phyloP scores from a whole-genome alignment of 1,284 basidiomycete species.

The Caloboletus firmus region DNA sequence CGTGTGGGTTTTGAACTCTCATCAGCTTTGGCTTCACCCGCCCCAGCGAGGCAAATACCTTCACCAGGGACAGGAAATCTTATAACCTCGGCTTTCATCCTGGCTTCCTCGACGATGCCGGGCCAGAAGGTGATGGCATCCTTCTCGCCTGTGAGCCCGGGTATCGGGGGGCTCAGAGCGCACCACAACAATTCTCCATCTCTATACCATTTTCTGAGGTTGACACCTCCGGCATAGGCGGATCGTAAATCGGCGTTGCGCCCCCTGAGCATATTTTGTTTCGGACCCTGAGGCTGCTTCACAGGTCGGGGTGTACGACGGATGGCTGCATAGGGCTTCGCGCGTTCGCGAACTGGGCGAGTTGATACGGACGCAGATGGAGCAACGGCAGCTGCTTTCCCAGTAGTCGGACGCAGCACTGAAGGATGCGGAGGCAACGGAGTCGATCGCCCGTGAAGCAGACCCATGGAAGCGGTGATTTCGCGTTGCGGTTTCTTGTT shows the following conservation, averaged over 20 bases:
- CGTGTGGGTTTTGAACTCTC: slow-evolving; percentile 2
- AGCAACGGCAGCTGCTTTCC: slow-evolving; percentile 2
- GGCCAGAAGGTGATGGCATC: slow-evolving; percentile 69
- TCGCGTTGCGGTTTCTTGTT: slow-evolving; percentile 63
- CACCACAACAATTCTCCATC: slow-evolving; percentile 77
- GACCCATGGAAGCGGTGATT: slow-evolving; percentile 61
- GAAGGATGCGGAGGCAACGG: slow-evolving; percentile 26
- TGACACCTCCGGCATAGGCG: slow-evolving; percentile 39
- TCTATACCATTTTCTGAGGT: slow-evolving; percentile 57
- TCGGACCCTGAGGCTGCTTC: slow-evolving; percentile 43
- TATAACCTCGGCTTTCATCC: slow-evolving; percentile 42
- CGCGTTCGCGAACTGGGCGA: slow-evolving; percentile 27
- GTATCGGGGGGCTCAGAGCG: slow-evolving; percentile 53
- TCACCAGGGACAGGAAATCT: slow-evolving; percentile 13
- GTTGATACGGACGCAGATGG: slow-evolving; percentile 8
- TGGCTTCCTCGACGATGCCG: slow-evolving; percentile 59
- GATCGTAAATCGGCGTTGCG: slow-evolving; percentile 60
- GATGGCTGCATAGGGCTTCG: slow-evolving; percentile 55
- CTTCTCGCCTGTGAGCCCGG: slow-evolving; percentile 37
- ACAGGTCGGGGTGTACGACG: slow-evolving; percentile 48
- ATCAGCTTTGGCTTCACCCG: not conserved
- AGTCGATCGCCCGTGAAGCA: slow-evolving; percentile 39
- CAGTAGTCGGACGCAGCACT: slow-evolving; percentile 7
- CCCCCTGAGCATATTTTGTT: slow-evolving; percentile 53
- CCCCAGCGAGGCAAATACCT: not conserved